These are phyloP conservation scores for Patellifolia procumbens DNA, from an alignment of 179 eudicot genomes.

Conservation along the genomic window DNA sequence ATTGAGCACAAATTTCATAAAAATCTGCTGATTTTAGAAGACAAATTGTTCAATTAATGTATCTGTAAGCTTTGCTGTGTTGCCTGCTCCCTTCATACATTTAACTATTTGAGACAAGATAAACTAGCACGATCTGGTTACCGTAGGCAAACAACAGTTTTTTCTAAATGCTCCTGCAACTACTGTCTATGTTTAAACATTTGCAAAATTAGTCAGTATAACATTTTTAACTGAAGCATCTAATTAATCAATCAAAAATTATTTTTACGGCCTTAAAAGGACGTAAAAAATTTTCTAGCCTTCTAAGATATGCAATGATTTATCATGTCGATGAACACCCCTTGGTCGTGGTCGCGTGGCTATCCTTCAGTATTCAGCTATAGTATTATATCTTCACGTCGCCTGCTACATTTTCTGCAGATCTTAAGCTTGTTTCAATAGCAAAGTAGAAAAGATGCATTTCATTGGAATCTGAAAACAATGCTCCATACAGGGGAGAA, in stretches of 20 bases:
- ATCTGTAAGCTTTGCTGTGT: neutral
- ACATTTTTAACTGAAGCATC: too few species aligned
- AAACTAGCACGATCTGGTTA: neutral
- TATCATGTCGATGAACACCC: neutral
- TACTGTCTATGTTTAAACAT: too few species aligned
- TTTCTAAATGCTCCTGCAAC: neutral
- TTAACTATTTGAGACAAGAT: neutral
- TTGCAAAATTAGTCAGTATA: too few species aligned
- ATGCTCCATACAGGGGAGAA: neutral
- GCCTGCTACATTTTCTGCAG: neutral
- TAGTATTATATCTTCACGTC: neutral
- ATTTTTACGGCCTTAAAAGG: neutral
- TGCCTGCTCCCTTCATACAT: too few species aligned
- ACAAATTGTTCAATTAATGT: neutral
- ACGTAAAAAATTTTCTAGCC: neutral
- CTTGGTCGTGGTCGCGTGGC: neutral
- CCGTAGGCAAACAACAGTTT: neutral
- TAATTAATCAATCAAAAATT: neutral
- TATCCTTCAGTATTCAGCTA: neutral
- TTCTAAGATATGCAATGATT: neutral
- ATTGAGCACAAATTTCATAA: neutral
- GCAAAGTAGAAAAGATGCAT: conserved; percentile 4
- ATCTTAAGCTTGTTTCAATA: neutral
- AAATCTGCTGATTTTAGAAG: neutral
- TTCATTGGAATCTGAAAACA: too few species aligned